Base-by-base conservation (phyloP, 257 asterid species). In the Penstemon eatonii region DNA sequence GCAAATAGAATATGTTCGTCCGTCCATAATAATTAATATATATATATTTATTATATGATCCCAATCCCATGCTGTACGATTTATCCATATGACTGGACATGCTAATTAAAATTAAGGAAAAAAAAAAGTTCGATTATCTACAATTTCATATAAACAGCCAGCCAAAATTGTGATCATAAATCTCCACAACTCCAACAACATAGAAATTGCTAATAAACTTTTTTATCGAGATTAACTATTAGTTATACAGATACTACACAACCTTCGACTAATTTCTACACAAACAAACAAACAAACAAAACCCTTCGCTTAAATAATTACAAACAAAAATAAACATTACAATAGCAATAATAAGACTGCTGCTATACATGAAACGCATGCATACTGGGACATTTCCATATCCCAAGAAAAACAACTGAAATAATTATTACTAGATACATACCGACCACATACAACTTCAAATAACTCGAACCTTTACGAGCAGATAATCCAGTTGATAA, bases 361-460 rank as follows among this genome's bases (percentile, higher is more conserved):
- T 18, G 70, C 63, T 56, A 73, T 42, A 70, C 65, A 55, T 51
- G 67, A 37, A 56, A 44, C 60, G 65, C 61, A 56, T 46, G 74
- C 70, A 79, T 38, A 69, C 76, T 77, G 56, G 79, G 89, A 59
- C 75, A 80, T 56, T 67, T 46, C 81, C 80, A 83, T 65, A 75
- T 38, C 58, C 82, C 82, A 0, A 86, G 64, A 47, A 73, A 73
- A 63, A 84, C 69, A 46, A 81, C 64, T 1, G 73, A 80, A 66
- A 83, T 50, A 55, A 72, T 63, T 56, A 86, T 7, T 13, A 83
- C 69, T 9, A 77, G 42, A 72, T 77, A 82, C 43, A 70, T 11
- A 63, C 86, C 50, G 42, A 71, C 55, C 13, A 63, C 75, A 64
- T 71, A 76, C 33, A 51, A 46, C 59, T 56, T 83, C 62, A 59